phyloP scores from a whole-genome alignment of 129 eudicot species.

The Solidago caesia region DNA sequence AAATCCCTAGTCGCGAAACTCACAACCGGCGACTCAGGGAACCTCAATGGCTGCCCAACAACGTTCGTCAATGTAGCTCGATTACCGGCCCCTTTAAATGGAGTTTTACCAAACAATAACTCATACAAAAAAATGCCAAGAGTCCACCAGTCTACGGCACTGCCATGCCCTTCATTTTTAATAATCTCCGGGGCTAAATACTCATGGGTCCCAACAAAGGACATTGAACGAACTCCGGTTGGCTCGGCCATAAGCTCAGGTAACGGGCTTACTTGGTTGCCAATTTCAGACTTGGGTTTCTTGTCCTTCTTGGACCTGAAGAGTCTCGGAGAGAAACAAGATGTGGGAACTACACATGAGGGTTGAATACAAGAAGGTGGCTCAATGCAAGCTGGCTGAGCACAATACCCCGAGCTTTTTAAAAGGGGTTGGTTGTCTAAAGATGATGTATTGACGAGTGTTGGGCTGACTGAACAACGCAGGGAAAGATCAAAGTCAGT shows the following conservation, averaged over 20 bases:
- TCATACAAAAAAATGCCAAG: slow-evolving; percentile 83
- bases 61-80: slow-evolving; percentile 83
- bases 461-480: slow-evolving; percentile 81
- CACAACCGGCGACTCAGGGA: slow-evolving; percentile 82
- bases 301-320: slow-evolving; percentile 78
- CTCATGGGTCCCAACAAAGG: slow-evolving; percentile 96
- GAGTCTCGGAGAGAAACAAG: slow-evolving; percentile 79
- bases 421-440: slow-evolving; percentile 42
- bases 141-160: slow-evolving; percentile 99
- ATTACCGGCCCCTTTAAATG: slow-evolving; percentile 83
- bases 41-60: slow-evolving; percentile 78
- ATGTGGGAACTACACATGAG: slow-evolving; percentile 77
- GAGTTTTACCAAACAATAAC: slow-evolving; percentile 77
- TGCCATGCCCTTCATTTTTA: slow-evolving; percentile 92
- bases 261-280: slow-evolving; percentile 73
- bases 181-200: slow-evolving; percentile 92
- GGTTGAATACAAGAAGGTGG: slow-evolving; percentile 86
- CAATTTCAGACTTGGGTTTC: slow-evolving; percentile 54
- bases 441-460: slow-evolving; percentile 63
- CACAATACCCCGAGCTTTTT: slow-evolving; percentile 56
- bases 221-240: slow-evolving; percentile 90
- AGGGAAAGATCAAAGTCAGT: slow-evolving; percentile 92
- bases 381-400: slow-evolving; percentile 77
- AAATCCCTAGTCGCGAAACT: slow-evolving; percentile 82
- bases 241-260: slow-evolving; percentile 98